Conservation (phyloP, 495 filamentous ascomycete genomes). For the Bacidia rubella region DNA sequence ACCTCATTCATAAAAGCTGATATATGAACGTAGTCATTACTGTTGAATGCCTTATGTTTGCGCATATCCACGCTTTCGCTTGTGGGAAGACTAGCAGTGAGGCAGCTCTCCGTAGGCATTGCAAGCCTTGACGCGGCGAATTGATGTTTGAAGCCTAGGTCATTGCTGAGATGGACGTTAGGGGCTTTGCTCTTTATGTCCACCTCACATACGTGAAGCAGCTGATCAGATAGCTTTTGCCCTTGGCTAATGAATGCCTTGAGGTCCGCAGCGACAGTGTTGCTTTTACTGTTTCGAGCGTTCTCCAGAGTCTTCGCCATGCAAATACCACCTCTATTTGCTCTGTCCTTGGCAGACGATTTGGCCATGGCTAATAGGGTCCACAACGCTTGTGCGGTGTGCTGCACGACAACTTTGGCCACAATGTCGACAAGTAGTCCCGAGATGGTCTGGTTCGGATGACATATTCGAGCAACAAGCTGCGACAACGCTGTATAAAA, state of each 20-base stretch:
- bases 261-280: constrained; percentile 38
- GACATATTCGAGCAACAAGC: constrained; percentile 81
- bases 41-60: constrained; percentile 66
- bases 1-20: constrained; percentile 68
- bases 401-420: constrained; percentile 58
- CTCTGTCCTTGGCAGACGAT: constrained; percentile 37
- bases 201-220: constrained; percentile 66
- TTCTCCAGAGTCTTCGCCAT: constrained; percentile 29
- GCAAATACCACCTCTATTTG: constrained; percentile 32
- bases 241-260: constrained; percentile 58
- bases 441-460: constrained; percentile 65
- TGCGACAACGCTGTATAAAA: constrained; percentile 90
- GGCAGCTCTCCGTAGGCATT: constrained; percentile 70
- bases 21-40: constrained; percentile 48
- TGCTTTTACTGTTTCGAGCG: constrained; percentile 32
- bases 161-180: constrained; percentile 55
- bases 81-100: constrained; percentile 70
- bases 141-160: constrained; percentile 75
- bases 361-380: constrained; percentile 69
- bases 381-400: constrained; percentile 92
- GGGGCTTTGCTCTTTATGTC: constrained; percentile 55
- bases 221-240: constrained; percentile 69
- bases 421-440: constrained; percentile 64
- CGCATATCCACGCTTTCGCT: constrained; percentile 53
- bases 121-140: constrained; percentile 70